Conservation (phyloP, 805 yeast species). For the Myxozyma melibiosi region DNA sequence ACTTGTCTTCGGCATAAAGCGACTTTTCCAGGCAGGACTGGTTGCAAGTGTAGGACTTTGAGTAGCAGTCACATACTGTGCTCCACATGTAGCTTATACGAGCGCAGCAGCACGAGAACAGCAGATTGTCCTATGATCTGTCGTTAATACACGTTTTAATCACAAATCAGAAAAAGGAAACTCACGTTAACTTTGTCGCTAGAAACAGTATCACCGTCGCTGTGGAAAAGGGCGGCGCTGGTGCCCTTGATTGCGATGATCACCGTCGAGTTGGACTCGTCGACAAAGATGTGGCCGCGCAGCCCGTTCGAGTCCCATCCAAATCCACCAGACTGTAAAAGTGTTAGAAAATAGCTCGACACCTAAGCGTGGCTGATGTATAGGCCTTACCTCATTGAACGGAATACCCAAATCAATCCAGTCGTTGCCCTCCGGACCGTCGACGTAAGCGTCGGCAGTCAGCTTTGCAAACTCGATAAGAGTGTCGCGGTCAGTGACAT, state of each 20-base stretch:
- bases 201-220: slow-evolving; percentile 68
- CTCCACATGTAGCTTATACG: slow-evolving; percentile 91
- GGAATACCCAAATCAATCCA: slow-evolving; percentile 71
- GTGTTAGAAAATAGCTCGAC: neutral
- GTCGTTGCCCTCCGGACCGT: slow-evolving; percentile 73
- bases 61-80: slow-evolving; percentile 94
- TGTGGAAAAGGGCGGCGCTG: slow-evolving; percentile 60
- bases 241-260: slow-evolving; percentile 91
- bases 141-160: neutral
- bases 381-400: slow-evolving; percentile 25
- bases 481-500: slow-evolving; percentile 74
- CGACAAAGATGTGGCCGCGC: slow-evolving; percentile 87
- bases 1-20: slow-evolving; percentile 72
- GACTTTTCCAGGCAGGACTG: slow-evolving; percentile 84
- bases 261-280: slow-evolving; percentile 57
- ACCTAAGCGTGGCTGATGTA: neutral
- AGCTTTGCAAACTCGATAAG: slow-evolving; percentile 75
- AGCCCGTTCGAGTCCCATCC: slow-evolving; percentile 90
- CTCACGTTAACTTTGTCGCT: slow-evolving; percentile 70
- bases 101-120: slow-evolving; percentile 96
- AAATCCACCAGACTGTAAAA: slow-evolving; percentile 51
- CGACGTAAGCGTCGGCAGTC: slow-evolving; percentile 90
- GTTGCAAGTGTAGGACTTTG: slow-evolving; percentile 80
- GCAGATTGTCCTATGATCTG: slow-evolving; percentile 60
- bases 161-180: neutral